A percentile compares a stretch with the other conserved stretches of the same genome.
Conservation (phyloP, 257 asterid species). For the Ajuga chamaepitys region DNA sequence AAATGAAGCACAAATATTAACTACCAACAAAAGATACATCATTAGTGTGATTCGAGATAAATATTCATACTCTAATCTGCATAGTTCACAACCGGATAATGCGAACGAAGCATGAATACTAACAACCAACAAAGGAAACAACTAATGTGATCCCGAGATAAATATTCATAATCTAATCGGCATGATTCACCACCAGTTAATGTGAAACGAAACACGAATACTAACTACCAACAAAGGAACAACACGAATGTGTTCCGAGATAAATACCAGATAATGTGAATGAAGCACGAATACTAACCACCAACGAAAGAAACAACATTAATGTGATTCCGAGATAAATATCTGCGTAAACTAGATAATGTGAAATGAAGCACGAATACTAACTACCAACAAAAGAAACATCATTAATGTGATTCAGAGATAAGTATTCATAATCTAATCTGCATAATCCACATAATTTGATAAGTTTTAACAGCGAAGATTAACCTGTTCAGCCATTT, state of each 20-base stretch:
- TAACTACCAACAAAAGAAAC: not conserved
- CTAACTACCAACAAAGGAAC: not conserved
- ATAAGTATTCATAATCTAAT: too few relatives aligned
- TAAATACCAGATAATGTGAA: too few relatives aligned
- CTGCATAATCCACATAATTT: too few relatives aligned
- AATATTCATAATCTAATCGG: too few relatives aligned
- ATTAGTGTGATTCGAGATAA: not conserved
- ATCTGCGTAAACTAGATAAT: not conserved
- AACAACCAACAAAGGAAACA: not conserved
- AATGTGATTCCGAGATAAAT: not conserved
- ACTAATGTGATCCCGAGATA: not conserved
- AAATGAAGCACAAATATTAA: not conserved
- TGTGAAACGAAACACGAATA: too few relatives aligned
- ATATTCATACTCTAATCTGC: too few relatives aligned
- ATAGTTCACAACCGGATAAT: too few relatives aligned
- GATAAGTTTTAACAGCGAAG: not conserved
- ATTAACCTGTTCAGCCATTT: constrained; percentile 89
- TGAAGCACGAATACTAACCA: not conserved
- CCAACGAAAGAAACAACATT: not conserved
- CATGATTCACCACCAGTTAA: too few relatives aligned
- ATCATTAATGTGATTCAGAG: not conserved
- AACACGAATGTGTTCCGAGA: not conserved
- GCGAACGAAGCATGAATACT: too few relatives aligned
- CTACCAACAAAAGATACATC: not conserved
- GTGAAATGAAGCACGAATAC: not conserved